Evolutionary conservation across 108 stramenopile species (phyloP), one percentile per base, ranked within the genome.

Genomic region (Pelagomonas calceolata): DNA sequence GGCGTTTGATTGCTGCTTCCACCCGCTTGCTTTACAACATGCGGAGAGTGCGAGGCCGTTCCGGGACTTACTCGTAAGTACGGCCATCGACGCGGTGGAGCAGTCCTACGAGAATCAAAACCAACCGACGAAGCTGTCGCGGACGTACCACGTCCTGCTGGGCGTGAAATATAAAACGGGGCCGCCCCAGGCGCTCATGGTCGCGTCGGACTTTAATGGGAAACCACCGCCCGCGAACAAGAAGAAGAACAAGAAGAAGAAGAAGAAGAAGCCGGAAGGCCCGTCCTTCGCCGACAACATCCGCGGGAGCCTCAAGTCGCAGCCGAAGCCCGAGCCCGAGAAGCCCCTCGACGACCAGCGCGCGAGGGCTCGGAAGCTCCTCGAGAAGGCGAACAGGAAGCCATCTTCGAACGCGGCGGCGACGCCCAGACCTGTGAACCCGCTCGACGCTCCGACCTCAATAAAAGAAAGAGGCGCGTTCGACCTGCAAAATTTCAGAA

Each of bases 1-100:
- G 26, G 71, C 72, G 16, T 77, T 78, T 34, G 80, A 81, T 35
- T 76, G 65, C 65, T 77, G 76, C 31, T 69, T 72, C 66, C 80
- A 81, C 51, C 80, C 80, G n/a, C 12, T 21, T 0, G 73, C 76
- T 21, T 9, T 78, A 10, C 32, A 16, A 3, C 14, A 1, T 3
- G 51, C 51, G 51, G 10, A 60, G 7, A 3, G 7, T 1, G 1
- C 14, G 26, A 16, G 10, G 51, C 21, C 51, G 9, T 81, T 81
- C 69, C 68, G 74, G 32, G 68, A 81, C 16, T n/a, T 81, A n/a
- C 26, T 81, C 45, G 76, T 78, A 9, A 26, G 63, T 30, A 78
- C 80, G 34, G 80, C 77, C 14, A 31, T 70, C 21, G 74, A 78
- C 12, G 39, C 67, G 18, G 74, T 77, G 32, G 70, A 75, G 32